Evolutionary conservation across 2,329 filamentous ascomycete genomes (phyloP), one percentile per base, ranked within the genome.

Genomic region (Kalaharituber pfeilii): DNA sequence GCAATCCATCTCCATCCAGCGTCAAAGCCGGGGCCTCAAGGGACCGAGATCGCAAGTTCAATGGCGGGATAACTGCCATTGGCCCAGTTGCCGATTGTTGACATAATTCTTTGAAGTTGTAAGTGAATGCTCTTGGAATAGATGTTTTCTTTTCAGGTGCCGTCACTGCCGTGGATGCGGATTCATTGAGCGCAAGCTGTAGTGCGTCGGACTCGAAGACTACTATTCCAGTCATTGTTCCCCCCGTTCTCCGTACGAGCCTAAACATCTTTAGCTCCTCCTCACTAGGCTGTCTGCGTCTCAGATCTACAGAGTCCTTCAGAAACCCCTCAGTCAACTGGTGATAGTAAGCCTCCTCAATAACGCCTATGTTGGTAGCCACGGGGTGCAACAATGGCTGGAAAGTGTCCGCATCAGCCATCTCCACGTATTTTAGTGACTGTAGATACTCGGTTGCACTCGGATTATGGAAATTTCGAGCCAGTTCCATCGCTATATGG

Each of bases 401-500:
- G 52, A 63, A 56, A 2, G 65, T 67, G 47, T 63, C 60, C 20
- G 54, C 36, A 53, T 66, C 66, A 20, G 58, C 62, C 30, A 67
- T 54, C 49, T 68, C 64, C 27, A 66, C 28, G 2, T 60, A 59
- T 44, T 61, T 55, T 49, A 66, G 61, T 1, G 62, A 58, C n/a
- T 54, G 29, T 15, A 65, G 57, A 50, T 66, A 66, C 6, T 62
- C 59, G 26, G 49, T 50, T 1, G 59, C 50, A 3, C 60, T 50
- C n/a, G 57, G 56, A 49, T 53, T n/a, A 22, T 59, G 44, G 9
- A 63, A 33, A 22, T 63, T 57, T 33, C 62, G 64, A 24, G 63
- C 65, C 55, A 66, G 67, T 53, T 68, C 66, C 2, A 68, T 56
- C 20, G 68, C 57, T 33, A 68, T 64, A n/a, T 66, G 67, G 52